Conservation (phyloP, 2,329 filamentous ascomycete species). For the Ceratocystis harringtonii region DNA sequence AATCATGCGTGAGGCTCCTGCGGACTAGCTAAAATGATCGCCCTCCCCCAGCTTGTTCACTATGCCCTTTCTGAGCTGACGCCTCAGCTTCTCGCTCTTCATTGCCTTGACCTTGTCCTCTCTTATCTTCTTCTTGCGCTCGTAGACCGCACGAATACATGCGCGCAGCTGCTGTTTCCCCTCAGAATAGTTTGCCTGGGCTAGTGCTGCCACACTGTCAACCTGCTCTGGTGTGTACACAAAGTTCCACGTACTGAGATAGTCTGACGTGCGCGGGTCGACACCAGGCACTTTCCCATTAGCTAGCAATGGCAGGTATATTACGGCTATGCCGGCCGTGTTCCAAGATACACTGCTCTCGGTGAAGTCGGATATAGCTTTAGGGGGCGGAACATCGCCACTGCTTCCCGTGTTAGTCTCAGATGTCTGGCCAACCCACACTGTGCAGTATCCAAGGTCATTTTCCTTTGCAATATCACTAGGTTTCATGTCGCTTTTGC, state of each 20-base stretch:
- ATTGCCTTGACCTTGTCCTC: conserved; percentile 35
- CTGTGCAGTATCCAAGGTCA: conserved; percentile 76
- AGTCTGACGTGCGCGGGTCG: conserved; percentile 71
- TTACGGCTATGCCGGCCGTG: conserved; percentile 70
- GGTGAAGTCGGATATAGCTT: conserved; percentile 44
- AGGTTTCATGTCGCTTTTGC: conserved; percentile 2
- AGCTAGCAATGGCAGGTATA: conserved; percentile 79
- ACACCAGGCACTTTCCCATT: conserved; percentile 68
- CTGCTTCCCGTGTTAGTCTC: conserved; percentile 40
- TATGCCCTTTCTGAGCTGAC: conserved; percentile 34
- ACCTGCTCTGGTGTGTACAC: conserved; percentile 86
- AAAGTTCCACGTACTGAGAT: conserved; percentile 95
- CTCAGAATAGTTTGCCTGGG: conserved; percentile 73
- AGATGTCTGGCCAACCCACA: conserved; percentile 80
- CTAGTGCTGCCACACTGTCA: conserved; percentile 67
- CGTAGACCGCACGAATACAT: conserved; percentile 77
- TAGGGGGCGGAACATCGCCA: conserved; percentile 32
- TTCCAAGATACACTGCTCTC: conserved; percentile 48
- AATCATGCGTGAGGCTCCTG: not conserved
- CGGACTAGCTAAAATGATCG: conserved; percentile 45
- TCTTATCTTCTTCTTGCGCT: conserved; percentile 64
- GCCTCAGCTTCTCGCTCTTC: conserved; percentile 30
- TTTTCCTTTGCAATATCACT: conserved; percentile 21
- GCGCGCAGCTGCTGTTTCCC: conserved; percentile 62
- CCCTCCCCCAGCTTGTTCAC: conserved; percentile 41